Conservation (phyloP, 495 filamentous ascomycete genomes). For the Mytilinidion resinicola region DNA sequence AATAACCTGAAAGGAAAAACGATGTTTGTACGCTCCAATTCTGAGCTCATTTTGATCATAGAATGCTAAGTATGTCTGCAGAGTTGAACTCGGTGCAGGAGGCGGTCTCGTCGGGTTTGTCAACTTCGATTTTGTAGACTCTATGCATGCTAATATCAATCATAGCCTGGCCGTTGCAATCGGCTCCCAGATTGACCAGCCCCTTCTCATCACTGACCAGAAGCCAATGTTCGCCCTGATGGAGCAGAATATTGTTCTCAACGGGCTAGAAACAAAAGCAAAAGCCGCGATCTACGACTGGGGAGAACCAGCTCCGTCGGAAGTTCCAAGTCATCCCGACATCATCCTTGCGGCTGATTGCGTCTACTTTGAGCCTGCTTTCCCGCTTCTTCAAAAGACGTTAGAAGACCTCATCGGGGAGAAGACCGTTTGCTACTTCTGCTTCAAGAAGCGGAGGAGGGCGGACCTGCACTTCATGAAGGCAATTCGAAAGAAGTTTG, state of each 20-base stretch:
- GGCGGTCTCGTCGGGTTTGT: constrained; percentile 72
- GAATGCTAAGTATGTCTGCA: constrained; percentile 35
- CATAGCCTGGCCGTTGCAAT: constrained; percentile 56
- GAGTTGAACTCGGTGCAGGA: constrained; percentile 87
- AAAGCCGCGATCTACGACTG: constrained; percentile 66
- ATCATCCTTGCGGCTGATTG: constrained; percentile 90
- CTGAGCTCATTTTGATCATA: neutral
- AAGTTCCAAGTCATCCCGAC: constrained; percentile 54
- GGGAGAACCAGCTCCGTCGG: constrained; percentile 49
- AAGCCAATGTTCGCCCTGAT: constrained; percentile 75
- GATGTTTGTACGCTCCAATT: constrained; percentile 56
- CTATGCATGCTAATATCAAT: neutral
- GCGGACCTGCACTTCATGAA: constrained; percentile 48
- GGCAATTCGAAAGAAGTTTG: constrained; percentile 39
- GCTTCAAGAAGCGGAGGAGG: constrained; percentile 78
- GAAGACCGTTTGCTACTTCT: constrained; percentile 75
- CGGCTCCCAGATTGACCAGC: constrained; percentile 45
- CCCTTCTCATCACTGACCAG: constrained; percentile 79
- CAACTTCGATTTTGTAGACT: neutral
- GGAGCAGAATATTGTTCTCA: constrained; percentile 74
- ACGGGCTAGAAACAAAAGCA: constrained; percentile 57
- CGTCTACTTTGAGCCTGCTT: constrained; percentile 94
- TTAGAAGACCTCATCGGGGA: constrained; percentile 46
- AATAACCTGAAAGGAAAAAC: constrained; percentile 53
- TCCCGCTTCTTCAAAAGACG: constrained; percentile 79